Conservation (phyloP, 306 rosid species). For the Ormosia semicastrata region DNA sequence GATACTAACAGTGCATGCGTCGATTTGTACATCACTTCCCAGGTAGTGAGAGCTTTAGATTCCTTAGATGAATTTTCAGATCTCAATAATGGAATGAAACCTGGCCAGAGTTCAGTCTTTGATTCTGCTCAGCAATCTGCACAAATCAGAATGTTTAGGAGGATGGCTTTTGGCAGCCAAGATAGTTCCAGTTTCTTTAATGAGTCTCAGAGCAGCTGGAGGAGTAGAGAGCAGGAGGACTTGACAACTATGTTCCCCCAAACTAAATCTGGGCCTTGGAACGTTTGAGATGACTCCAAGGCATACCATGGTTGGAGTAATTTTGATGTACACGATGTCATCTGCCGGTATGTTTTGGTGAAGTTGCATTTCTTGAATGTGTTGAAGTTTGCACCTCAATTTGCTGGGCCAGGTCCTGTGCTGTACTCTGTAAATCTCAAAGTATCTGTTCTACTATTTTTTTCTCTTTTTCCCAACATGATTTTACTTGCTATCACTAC, state of each 20-base stretch:
- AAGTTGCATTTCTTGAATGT: conserved; percentile 10
- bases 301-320: background rate
- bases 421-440: conserved; percentile 47
- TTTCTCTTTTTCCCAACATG: conserved; percentile 27
- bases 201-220: conserved; percentile 71
- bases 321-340: background rate
- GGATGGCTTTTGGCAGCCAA: conserved; percentile 90
- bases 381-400: background rate
- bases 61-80: conserved; percentile 68
- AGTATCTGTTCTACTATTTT: background rate
- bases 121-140: conserved; percentile 74
- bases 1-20: background rate
- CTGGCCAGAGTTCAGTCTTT: conserved; percentile 78
- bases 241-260: conserved; percentile 36
- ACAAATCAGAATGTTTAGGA: conserved; percentile 78
- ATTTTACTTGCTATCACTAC: conserved; percentile 23
- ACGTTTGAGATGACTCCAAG: conserved; percentile 38
- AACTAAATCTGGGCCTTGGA: conserved; percentile 59
- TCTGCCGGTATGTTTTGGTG: background rate
- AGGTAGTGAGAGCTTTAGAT: conserved; percentile 96
- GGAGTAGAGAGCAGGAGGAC: conserved; percentile 48
- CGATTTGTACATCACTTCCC: background rate
- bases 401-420: conserved; percentile 8
- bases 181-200: conserved; percentile 62
- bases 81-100: conserved; percentile 86